These are phyloP conservation scores for Penicillium sp. DNA, from an alignment of 2,329 filamentous ascomycete species.

Conservation along the genomic window DNA sequence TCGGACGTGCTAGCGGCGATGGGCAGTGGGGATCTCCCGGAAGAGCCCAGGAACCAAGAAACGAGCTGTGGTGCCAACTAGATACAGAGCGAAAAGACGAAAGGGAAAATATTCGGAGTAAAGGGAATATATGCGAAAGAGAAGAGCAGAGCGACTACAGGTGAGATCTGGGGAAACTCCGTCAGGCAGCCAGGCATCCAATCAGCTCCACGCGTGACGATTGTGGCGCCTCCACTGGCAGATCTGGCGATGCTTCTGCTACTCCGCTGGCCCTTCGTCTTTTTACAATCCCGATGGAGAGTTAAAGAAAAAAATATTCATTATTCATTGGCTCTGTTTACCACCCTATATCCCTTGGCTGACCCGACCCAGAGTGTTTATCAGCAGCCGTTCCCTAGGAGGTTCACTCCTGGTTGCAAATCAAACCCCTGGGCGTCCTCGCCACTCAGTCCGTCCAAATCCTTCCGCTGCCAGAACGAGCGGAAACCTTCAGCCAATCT, in stretches of 20 bases:
- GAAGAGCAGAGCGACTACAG: constrained; percentile 5
- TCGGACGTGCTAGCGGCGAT: constrained; percentile 17
- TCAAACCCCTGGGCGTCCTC: constrained; percentile 11
- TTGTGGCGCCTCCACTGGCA: background rate
- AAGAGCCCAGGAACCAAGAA: constrained; percentile 14
- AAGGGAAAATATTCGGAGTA: background rate
- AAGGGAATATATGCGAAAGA: background rate
- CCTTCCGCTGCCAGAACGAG: constrained; percentile 76
- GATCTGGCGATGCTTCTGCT: background rate
- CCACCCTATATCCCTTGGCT: background rate
- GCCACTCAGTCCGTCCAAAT: constrained; percentile 37
- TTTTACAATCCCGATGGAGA: background rate
- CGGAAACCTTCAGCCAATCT: constrained; percentile 69
- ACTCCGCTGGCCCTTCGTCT: no score
- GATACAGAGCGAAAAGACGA: background rate
- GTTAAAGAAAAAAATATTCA: background rate
- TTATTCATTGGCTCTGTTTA: background rate
- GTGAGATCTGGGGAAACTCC: constrained; percentile 1
- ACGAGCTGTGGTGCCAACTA: background rate
- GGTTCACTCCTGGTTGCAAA: constrained; percentile 8
- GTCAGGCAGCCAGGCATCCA: constrained; percentile 9
- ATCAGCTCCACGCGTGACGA: constrained; percentile 6
- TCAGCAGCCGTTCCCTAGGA: constrained; percentile 14
- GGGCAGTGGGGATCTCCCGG: constrained; percentile 21
- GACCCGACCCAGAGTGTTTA: background rate